A percentile compares a stretch with the other conserved stretches of the same genome.
Conservation (phyloP, 73 alveolate species). For the Tetrahymena elliotti region DNA sequence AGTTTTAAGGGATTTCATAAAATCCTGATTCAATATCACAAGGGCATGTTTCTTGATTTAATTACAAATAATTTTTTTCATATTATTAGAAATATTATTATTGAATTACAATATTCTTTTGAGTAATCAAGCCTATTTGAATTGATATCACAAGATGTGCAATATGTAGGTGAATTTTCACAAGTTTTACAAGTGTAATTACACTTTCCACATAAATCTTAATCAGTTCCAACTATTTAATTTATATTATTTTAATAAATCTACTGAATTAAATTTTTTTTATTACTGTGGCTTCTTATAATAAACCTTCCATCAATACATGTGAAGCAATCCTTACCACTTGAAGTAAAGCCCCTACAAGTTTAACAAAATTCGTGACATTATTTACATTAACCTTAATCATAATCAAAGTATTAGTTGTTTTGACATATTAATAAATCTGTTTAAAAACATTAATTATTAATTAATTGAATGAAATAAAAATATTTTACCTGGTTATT, state of each 20-base stretch:
- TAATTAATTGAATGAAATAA: neutral
- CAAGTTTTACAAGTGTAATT: neutral
- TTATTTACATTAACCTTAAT: neutral
- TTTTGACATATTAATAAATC: neutral
- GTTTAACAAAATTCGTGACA: neutral
- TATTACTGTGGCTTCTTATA: neutral
- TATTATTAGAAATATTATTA: neutral
- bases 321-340: neutral
- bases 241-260: neutral
- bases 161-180: neutral
- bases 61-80: neutral
- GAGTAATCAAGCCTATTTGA: neutral
- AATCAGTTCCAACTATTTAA: neutral
- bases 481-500: neutral
- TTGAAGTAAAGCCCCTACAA: neutral
- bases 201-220: neutral
- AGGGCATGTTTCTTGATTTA: neutral
- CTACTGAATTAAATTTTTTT: too few species aligned
- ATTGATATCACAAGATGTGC: neutral
- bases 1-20: neutral
- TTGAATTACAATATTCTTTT: neutral
- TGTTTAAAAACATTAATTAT: neutral
- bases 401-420: neutral
- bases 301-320: neutral
- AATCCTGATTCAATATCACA: neutral